Evolutionary conservation across 768 basidiomycete genomes (phyloP).

Genomic region (Leccinum variicolor): DNA sequence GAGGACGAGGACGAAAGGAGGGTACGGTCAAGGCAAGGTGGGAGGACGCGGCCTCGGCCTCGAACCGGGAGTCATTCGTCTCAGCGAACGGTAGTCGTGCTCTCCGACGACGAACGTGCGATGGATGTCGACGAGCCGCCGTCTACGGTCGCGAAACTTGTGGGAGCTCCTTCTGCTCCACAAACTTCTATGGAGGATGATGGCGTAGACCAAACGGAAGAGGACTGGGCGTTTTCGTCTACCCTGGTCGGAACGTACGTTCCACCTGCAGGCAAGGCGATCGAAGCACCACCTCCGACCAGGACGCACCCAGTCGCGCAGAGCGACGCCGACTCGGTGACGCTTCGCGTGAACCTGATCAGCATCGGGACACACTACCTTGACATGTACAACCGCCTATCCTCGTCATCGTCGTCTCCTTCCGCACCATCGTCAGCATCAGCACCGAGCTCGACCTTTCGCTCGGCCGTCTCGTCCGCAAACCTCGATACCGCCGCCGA

Average conservation of each 20-base stretch:
- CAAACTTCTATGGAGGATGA: conserved; percentile 1
- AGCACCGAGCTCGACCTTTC: conserved; percentile 12
- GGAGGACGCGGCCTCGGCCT: conserved; percentile 8
- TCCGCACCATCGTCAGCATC: not conserved
- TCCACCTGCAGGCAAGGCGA: conserved; percentile 11
- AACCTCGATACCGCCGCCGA: conserved; percentile 43
- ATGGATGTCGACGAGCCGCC: conserved; percentile 26
- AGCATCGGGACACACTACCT: conserved; percentile 21
- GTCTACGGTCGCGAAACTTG: conserved; percentile 18
- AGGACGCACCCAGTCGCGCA: not conserved
- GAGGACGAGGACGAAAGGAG: not conserved
- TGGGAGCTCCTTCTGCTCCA: not conserved
- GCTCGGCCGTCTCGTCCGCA: conserved; percentile 24
- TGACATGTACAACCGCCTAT: conserved; percentile 12
- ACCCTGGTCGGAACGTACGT: conserved; percentile 25
- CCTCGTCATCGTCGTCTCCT: not conserved
- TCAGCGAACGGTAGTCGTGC: conserved; percentile 18
- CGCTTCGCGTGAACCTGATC: conserved; percentile 19
- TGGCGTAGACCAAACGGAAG: conserved; percentile 6
- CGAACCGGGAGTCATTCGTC: conserved; percentile 14
- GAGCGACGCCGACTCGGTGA: conserved; percentile 8
- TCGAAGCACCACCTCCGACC: not conserved
- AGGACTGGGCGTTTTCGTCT: conserved; percentile 21
- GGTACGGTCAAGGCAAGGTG: not conserved
- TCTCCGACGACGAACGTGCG: conserved; percentile 22